phyloP scores from a whole-genome alignment of 2,329 filamentous ascomycete species.

The Phaeophleospora eucalypticola region DNA sequence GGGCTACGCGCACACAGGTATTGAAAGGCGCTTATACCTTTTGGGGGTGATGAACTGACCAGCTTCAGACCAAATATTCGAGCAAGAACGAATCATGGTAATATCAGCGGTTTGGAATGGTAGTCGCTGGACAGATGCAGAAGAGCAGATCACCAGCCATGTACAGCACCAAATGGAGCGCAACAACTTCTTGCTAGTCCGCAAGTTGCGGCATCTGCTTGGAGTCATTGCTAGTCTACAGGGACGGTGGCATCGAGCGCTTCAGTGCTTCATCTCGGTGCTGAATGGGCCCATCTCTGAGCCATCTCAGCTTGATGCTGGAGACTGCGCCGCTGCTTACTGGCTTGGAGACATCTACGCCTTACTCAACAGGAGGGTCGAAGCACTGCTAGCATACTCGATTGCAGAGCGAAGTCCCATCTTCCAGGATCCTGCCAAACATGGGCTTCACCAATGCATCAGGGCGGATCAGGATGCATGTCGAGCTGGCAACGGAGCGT shows the following conservation, averaged over 20 bases:
- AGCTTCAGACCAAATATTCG: background rate
- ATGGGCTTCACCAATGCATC: constrained; percentile 10
- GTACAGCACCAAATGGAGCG: background rate
- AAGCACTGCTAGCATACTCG: constrained; percentile 21
- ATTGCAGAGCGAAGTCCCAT: constrained; percentile 17
- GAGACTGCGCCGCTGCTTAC: constrained; percentile 22
- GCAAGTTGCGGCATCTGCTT: constrained; percentile 18
- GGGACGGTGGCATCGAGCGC: constrained; percentile 15
- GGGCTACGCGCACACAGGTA: background rate
- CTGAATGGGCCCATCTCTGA: constrained; percentile 15
- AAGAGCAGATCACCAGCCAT: background rate
- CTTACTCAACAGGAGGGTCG: constrained; percentile 13
- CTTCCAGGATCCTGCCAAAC: constrained; percentile 2
- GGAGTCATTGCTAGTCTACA: constrained; percentile 21
- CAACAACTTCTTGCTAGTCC: background rate
- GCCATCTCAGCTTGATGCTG: constrained; percentile 13
- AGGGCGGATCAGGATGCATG: constrained; percentile 10
- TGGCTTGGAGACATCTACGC: constrained; percentile 24
- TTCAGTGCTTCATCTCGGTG: constrained; percentile 18
- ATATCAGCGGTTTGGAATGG: background rate
- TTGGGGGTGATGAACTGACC: background rate
- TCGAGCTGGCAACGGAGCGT: constrained; percentile 1
- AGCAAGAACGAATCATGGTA: background rate
- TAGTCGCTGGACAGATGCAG: background rate
- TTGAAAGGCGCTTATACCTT: background rate